phyloP scores from a whole-genome alignment of 495 filamentous ascomycete genomes.

The Hyaloscypha variabilis region DNA sequence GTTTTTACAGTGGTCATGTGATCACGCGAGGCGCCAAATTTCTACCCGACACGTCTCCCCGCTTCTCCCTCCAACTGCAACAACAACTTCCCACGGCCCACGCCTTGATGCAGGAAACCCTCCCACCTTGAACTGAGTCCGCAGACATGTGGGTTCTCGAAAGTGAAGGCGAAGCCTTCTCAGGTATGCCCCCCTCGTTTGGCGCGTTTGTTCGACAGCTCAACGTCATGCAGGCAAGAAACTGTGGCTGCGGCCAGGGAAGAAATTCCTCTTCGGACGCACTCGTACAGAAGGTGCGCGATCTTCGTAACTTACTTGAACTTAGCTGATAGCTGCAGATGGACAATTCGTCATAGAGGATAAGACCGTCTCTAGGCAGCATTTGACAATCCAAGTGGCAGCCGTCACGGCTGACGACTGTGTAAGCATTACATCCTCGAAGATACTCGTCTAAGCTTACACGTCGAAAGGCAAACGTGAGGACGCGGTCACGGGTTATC shows the following conservation, averaged over 20 bases:
- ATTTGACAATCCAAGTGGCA: slow-evolving; percentile 76
- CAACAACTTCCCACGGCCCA: neutral
- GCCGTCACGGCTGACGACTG: slow-evolving; percentile 67
- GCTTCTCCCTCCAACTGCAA: neutral
- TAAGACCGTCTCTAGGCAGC: slow-evolving; percentile 85
- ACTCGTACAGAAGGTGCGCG: slow-evolving; percentile 50
- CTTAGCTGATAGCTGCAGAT: slow-evolving; percentile 23
- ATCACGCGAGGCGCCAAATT: neutral
- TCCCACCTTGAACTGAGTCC: neutral
- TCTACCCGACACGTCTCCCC: neutral
- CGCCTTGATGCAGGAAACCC: neutral
- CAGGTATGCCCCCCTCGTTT: slow-evolving; percentile 38
- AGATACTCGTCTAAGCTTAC: slow-evolving; percentile 17
- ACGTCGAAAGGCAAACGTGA: slow-evolving; percentile 53
- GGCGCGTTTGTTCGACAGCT: neutral
- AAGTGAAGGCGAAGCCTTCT: slow-evolving; percentile 53
- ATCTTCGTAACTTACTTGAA: slow-evolving; percentile 20
- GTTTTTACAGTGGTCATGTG: neutral
- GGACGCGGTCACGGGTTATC: slow-evolving; percentile 63
- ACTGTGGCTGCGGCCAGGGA: slow-evolving; percentile 82
- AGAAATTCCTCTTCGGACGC: slow-evolving; percentile 79
- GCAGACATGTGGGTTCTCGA: slow-evolving; percentile 61
- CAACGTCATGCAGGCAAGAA: slow-evolving; percentile 58
- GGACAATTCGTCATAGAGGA: slow-evolving; percentile 66
- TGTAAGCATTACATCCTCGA: slow-evolving; percentile 46